These are phyloP conservation scores for Tricholoma hemisulphureum DNA, from an alignment of 768 basidiomycete genomes.

Conservation along the genomic window DNA sequence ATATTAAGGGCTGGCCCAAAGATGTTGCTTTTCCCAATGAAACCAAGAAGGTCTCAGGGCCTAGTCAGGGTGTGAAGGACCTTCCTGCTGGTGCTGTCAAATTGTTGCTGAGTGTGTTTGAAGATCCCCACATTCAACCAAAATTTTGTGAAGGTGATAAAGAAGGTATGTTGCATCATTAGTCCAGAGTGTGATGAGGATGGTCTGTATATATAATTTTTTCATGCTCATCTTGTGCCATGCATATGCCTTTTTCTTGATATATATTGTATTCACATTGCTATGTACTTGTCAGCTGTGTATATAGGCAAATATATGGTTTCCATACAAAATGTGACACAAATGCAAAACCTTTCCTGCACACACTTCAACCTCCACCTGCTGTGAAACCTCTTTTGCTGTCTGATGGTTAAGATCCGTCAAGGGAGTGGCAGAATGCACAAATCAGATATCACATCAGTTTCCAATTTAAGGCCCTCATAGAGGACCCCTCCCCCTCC, in stretches of 20 bases:
- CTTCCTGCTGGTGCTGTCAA: no score
- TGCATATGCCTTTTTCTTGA: neutral
- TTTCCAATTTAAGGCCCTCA: no score
- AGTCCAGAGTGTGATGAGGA: neutral
- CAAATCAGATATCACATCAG: no score
- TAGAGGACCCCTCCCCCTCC: no score
- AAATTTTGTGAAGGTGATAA: no score
- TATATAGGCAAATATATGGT: neutral
- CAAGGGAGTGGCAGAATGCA: no score
- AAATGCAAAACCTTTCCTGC: no score
- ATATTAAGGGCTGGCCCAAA: no score
- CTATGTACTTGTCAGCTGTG: neutral
- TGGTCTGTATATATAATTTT: neutral
- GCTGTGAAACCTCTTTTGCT: no score
- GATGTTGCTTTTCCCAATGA: neutral
- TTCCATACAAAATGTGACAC: neutral
- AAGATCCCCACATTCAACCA: neutral
- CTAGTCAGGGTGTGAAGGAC: conserved; percentile 1
- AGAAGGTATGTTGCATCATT: neutral
- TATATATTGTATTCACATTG: no score
- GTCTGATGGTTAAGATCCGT: no score
- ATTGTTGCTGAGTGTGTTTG: neutral
- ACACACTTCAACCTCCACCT: no score
- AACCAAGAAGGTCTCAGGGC: neutral
- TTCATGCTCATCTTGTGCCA: neutral